These are phyloP conservation scores for Kodamaea anthophila DNA, from an alignment of 1,139 yeast species.

Conservation along the genomic window DNA sequence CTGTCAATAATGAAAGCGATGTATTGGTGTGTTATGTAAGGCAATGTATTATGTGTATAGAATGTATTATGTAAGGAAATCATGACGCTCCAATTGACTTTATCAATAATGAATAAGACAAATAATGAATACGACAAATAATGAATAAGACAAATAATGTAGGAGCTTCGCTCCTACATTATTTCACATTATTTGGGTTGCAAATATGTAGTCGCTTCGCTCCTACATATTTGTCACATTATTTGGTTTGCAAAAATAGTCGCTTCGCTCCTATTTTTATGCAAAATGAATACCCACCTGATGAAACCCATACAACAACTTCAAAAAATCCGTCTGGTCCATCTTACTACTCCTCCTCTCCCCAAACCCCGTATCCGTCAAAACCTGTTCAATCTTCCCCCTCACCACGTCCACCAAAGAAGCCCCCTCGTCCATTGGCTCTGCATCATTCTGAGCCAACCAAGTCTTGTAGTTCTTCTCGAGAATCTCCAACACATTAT, in stretches of 20 bases:
- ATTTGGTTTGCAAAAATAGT: neutral
- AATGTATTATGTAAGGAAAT: too few relatives aligned
- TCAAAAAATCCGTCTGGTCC: slow-evolving; percentile 91
- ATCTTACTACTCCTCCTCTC: slow-evolving; percentile 90
- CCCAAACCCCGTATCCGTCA: slow-evolving; percentile 69
- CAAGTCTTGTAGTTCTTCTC: slow-evolving; percentile 85
- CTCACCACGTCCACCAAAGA: slow-evolving; percentile 45
- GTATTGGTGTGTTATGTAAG: too few relatives aligned
- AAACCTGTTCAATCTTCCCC: slow-evolving; percentile 56
- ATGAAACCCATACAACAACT: slow-evolving; percentile 85
- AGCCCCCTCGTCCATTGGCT: slow-evolving; percentile 43
- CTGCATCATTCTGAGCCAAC: slow-evolving; percentile 52
- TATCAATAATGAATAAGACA: too few relatives aligned
- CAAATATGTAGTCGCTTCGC: too few relatives aligned
- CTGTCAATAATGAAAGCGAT: too few relatives aligned
- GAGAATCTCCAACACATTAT: slow-evolving; percentile 74
- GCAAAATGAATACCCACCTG: slow-evolving; percentile 97
- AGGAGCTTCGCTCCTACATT: too few relatives aligned
- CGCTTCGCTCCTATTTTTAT: slow-evolving; percentile 25
- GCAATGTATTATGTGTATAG: too few relatives aligned
- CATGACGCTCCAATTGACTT: too few relatives aligned
- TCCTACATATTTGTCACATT: too few relatives aligned
- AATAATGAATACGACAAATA: too few relatives aligned
- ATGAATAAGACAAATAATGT: too few relatives aligned
- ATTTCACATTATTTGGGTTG: too few relatives aligned